A percentile compares a stretch with the other conserved stretches of the same genome.
Conservation (phyloP, 139 green algal species). For the Limnomonas spitsbergensis region DNA sequence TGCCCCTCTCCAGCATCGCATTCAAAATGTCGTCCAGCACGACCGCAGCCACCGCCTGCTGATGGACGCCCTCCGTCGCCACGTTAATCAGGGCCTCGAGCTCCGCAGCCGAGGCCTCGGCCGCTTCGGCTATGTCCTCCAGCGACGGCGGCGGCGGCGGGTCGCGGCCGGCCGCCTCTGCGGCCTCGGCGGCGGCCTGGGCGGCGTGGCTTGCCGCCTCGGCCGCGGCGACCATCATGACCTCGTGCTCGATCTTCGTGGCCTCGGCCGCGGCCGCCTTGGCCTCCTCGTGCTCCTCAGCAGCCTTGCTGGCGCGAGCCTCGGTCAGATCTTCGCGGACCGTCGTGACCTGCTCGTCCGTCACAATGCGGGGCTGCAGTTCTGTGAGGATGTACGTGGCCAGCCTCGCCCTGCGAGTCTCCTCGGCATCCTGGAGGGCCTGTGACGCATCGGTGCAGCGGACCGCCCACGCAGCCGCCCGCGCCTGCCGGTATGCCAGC, state of each 20-base stretch:
- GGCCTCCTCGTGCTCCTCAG: slow-evolving; percentile 37
- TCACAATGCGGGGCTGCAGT: slow-evolving; percentile 26
- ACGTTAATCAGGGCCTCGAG: slow-evolving; percentile 49
- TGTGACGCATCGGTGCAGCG: slow-evolving; percentile 29
- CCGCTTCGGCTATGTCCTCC: slow-evolving; percentile 11
- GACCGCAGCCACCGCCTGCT: slow-evolving; percentile 34
- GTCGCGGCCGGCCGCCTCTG: slow-evolving; percentile 9
- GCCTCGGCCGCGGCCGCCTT: slow-evolving; percentile 32
- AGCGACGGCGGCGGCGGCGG: slow-evolving; percentile 7
- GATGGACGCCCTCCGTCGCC: slow-evolving; percentile 43
- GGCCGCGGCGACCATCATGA: slow-evolving; percentile 31
- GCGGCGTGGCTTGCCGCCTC: slow-evolving; percentile 39
- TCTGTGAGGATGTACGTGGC: slow-evolving; percentile 42
- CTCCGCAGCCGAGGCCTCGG: slow-evolving; percentile 28
- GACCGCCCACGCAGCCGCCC: slow-evolving; percentile 12
- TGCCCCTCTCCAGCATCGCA: slow-evolving; percentile 51
- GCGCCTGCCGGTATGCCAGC: slow-evolving; percentile 17
- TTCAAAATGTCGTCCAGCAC: slow-evolving; percentile 52
- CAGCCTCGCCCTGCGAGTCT: slow-evolving; percentile 21
- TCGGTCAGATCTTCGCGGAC: slow-evolving; percentile 29
- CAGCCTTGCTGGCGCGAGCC: slow-evolving; percentile 35
- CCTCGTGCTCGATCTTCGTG: slow-evolving; percentile 31
- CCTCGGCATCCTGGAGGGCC: slow-evolving; percentile 9
- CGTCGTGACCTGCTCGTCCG: slow-evolving; percentile 21
- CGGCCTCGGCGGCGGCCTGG: slow-evolving; percentile 25